phyloP scores from a whole-genome alignment of 805 yeast species.

The Ogataea allantospora region DNA sequence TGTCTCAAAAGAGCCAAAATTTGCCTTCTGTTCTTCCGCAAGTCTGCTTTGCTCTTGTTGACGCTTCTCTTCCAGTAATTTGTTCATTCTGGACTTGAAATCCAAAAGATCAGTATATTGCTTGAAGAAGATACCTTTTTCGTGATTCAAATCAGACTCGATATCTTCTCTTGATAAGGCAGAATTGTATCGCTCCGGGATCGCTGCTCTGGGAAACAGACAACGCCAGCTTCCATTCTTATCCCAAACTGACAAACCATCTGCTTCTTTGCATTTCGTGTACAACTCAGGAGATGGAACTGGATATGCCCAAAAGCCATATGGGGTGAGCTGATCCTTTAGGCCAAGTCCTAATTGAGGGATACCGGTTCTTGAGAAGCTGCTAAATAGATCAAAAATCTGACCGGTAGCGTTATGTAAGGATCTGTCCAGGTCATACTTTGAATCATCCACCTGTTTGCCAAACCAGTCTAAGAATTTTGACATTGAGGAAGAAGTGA shows the following conservation, averaged over 20 bases:
- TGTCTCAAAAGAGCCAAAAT: too few species aligned
- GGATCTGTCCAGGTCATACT: background rate
- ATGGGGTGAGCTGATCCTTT: slow-evolving; percentile 11
- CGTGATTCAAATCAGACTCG: slow-evolving; percentile 36
- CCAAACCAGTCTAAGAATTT: slow-evolving; percentile 15
- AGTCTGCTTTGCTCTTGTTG: slow-evolving; percentile 24
- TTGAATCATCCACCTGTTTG: background rate
- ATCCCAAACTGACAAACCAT: slow-evolving; percentile 84
- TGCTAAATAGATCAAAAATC: slow-evolving; percentile 4
- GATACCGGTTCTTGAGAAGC: background rate
- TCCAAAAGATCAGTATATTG: slow-evolving; percentile 62
- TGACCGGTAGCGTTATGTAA: background rate
- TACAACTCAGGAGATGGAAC: slow-evolving; percentile 45
- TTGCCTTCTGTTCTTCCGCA: too few species aligned
- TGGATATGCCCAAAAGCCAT: slow-evolving; percentile 29
- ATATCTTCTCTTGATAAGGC: slow-evolving; percentile 60
- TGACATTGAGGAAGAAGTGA: slow-evolving; percentile 20
- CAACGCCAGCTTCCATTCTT: slow-evolving; percentile 85
- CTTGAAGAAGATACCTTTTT: slow-evolving; percentile 61
- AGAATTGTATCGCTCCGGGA: slow-evolving; percentile 32
- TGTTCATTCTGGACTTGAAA: slow-evolving; percentile 62
- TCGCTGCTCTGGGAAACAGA: slow-evolving; percentile 61
- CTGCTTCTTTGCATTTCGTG: slow-evolving; percentile 56
- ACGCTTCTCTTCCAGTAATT: slow-evolving; percentile 41
- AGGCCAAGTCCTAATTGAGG: slow-evolving; percentile 3